Evolutionary conservation across 2,329 filamentous ascomycete species (phyloP).

Genomic region (Emmonsia crescens): DNA sequence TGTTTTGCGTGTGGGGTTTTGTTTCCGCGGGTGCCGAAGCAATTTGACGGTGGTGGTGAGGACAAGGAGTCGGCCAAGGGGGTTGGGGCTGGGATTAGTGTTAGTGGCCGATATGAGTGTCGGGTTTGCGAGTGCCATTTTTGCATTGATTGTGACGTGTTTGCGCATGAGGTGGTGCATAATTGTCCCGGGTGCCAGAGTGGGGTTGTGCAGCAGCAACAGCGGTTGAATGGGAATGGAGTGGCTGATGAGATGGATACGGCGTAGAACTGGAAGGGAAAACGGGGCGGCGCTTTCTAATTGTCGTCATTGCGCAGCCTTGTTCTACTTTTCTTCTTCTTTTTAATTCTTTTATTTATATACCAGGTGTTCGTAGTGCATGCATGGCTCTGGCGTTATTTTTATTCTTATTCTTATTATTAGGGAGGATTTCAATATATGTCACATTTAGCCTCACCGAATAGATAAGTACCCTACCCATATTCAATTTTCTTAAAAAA

Average conservation of each 20-base stretch:
- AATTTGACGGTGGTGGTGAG: constrained; percentile 1
- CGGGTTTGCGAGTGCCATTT: constrained; percentile 81
- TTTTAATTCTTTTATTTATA: not conserved
- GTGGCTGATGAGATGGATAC: constrained; percentile 13
- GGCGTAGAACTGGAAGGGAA: not conserved
- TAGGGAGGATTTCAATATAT: no score
- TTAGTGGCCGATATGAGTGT: constrained; percentile 82
- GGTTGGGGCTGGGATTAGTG: constrained; percentile 48
- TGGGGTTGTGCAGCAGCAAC: constrained; percentile 13
- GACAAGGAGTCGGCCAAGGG: constrained; percentile 33
- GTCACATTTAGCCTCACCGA: no score
- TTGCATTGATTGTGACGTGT: constrained; percentile 96
- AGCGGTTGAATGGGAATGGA: not conserved
- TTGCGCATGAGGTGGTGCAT: constrained; percentile 85
- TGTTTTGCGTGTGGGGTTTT: constrained; percentile 69
- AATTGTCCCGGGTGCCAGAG: constrained; percentile 86
- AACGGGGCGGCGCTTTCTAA: not conserved
- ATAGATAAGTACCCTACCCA: no score
- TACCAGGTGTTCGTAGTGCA: not conserved
- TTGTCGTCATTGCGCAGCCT: not conserved
- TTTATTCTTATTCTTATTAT: no score
- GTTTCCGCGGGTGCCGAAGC: constrained; percentile 51
- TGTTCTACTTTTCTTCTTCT: not conserved
- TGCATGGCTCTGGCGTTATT: not conserved
- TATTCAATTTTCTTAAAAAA: no score